Percentiles rank a stretch among this genome's conserved stretches.
Evolutionary conservation across 352 stramenopile species (phyloP).

Genomic region (Pythium monospermum): DNA sequence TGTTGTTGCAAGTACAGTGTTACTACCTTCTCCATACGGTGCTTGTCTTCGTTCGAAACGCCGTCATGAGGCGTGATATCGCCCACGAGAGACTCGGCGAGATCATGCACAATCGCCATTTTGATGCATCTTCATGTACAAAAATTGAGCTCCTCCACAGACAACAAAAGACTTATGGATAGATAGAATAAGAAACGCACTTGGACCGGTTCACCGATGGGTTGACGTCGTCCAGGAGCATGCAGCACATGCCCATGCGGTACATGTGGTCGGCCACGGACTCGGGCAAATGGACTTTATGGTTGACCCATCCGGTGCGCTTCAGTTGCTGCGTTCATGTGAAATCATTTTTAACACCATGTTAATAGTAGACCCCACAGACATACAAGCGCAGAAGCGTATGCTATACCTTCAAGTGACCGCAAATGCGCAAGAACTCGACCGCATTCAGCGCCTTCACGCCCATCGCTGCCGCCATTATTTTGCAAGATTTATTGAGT

Average conservation of each 20-base stretch:
- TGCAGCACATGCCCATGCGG: conserved; percentile 89
- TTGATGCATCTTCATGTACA: conserved; percentile 70
- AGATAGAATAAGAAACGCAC: conserved; percentile 23
- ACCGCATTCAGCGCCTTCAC: conserved; percentile 62
- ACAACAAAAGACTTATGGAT: background rate
- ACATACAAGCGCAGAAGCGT: too few relatives aligned
- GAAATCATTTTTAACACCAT: background rate
- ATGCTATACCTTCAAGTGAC: conserved; percentile 60
- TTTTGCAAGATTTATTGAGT: background rate
- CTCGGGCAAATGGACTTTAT: conserved; percentile 84
- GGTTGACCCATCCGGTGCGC: conserved; percentile 91
- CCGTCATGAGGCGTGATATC: conserved; percentile 92
- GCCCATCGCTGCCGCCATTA: conserved; percentile 45
- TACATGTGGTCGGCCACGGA: conserved; percentile 94
- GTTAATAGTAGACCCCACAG: background rate
- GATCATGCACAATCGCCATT: conserved; percentile 92
- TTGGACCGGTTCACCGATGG: conserved; percentile 59
- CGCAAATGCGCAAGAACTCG: conserved; percentile 78
- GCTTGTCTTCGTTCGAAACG: conserved; percentile 88
- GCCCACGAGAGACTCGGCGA: conserved; percentile 90
- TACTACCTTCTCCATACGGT: conserved; percentile 87
- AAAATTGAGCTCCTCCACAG: background rate
- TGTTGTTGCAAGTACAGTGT: too few relatives aligned
- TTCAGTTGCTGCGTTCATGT: conserved; percentile 86
- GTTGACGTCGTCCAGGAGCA: conserved; percentile 81